A percentile compares a stretch with the other conserved stretches of the same genome.
These are phyloP conservation scores for Rhodomyrtus tomentosa DNA, from an alignment of 345 rosid species.

Conservation along the genomic window DNA sequence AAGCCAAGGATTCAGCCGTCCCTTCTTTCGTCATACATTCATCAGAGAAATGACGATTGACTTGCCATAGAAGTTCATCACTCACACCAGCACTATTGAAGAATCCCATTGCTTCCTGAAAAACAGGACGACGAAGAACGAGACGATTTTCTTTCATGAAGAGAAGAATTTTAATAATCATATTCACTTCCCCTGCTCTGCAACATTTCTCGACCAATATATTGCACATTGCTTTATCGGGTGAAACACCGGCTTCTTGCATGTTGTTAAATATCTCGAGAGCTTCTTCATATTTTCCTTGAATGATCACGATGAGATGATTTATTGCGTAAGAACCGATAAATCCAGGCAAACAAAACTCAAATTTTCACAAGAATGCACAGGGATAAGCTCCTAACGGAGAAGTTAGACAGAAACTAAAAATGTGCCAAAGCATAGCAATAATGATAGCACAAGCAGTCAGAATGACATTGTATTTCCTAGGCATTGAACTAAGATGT, in stretches of 20 bases:
- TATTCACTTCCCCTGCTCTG: constrained; percentile 30
- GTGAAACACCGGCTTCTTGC: constrained; percentile 72
- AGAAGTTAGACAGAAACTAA: background rate
- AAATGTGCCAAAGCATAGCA: background rate
- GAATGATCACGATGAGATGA: constrained; percentile 9
- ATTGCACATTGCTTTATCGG: constrained; percentile 90
- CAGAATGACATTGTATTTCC: background rate
- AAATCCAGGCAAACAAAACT: background rate
- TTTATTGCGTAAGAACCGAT: background rate
- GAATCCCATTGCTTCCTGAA: constrained; percentile 40
- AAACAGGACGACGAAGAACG: constrained; percentile 60
- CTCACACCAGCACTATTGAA: constrained; percentile 36
- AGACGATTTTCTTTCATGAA: constrained; percentile 49
- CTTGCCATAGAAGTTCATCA: constrained; percentile 46
- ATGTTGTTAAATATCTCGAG: constrained; percentile 57
- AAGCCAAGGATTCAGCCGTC: background rate
- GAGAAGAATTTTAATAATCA: constrained; percentile 36
- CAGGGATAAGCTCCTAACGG: background rate
- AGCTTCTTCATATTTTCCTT: constrained; percentile 64
- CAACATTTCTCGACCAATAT: constrained; percentile 68
- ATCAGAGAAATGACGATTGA: constrained; percentile 49
- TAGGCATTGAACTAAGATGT: background rate
- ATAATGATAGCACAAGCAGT: background rate
- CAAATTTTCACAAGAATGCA: background rate
- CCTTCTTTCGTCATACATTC: constrained; percentile 13